phyloP scores from a whole-genome alignment of 148 eudicot genomes.

The Bassia scoparia region DNA sequence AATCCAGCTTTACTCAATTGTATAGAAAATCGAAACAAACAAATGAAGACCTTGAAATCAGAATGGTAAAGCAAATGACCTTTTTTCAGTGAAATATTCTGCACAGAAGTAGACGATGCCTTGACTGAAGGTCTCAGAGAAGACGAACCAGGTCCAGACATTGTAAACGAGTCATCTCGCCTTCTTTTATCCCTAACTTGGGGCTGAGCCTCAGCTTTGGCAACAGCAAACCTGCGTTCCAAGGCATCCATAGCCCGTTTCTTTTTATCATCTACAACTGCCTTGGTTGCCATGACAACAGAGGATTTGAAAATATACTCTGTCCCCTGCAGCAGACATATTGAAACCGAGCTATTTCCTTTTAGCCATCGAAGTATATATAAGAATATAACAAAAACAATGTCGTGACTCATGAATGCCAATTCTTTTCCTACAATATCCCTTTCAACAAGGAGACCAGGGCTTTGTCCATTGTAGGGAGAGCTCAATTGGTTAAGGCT shows the following conservation, averaged over 20 bases:
- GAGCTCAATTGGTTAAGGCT: too few species aligned
- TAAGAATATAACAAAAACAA: too few species aligned
- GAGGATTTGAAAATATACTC: not conserved
- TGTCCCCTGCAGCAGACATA: conserved; percentile 1
- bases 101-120: conserved; percentile 20
- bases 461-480: too few species aligned
- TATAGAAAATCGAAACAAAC: not conserved
- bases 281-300: conserved; percentile 32
- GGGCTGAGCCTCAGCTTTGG: conserved; percentile 48
- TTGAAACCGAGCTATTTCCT: not conserved
- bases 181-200: conserved; percentile 43
- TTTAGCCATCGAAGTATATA: not conserved
- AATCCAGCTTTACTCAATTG: not conserved
- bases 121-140: conserved; percentile 7
- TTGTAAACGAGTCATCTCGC: conserved; percentile 15
- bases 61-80: conserved; percentile 23
- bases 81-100: conserved; percentile 33
- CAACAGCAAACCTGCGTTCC: conserved; percentile 59
- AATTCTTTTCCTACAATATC: too few species aligned
- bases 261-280: conserved; percentile 34
- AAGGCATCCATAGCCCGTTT: conserved; percentile 64
- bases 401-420: too few species aligned
- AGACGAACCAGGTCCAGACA: conserved; percentile 19
- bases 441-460: too few species aligned
- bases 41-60: not conserved